These are phyloP conservation scores for Rhododendron henanense DNA, from an alignment of 148 eudicot species.

Conservation along the genomic window DNA sequence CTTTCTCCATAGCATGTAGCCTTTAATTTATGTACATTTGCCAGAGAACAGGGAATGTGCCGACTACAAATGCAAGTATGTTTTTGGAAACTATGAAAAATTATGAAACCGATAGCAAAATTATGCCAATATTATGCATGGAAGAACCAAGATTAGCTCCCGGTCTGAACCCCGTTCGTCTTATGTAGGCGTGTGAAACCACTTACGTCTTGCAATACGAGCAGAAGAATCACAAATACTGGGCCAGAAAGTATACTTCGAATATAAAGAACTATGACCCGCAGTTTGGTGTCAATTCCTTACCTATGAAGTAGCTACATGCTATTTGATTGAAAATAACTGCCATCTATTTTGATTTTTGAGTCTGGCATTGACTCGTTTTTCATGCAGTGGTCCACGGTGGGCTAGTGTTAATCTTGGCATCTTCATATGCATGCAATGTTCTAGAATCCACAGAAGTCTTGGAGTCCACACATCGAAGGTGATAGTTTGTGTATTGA, in stretches of 20 bases:
- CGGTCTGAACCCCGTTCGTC: too few relatives aligned
- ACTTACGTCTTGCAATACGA: too few relatives aligned
- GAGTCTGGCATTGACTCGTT: not conserved
- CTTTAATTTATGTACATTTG: constrained; percentile 2
- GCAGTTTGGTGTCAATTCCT: not conserved
- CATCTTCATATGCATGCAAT: constrained; percentile 96
- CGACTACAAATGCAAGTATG: constrained; percentile 92
- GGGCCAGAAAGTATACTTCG: too few relatives aligned
- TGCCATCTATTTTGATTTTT: not conserved
- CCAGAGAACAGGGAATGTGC: constrained; percentile 97
- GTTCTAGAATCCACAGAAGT: constrained; percentile 95
- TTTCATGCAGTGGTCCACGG: constrained; percentile 78
- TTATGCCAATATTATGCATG: not conserved
- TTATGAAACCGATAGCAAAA: not conserved
- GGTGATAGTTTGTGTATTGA: constrained; percentile 40
- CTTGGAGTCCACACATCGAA: constrained; percentile 97
- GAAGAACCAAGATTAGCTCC: not conserved
- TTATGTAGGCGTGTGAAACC: too few relatives aligned
- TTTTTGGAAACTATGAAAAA: not conserved
- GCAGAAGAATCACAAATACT: too few relatives aligned
- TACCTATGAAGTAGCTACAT: not conserved
- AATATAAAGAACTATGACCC: too few relatives aligned
- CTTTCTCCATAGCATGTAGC: not conserved
- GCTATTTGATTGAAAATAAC: constrained; percentile 1
- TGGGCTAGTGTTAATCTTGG: constrained; percentile 99